A percentile compares a stretch with the other conserved stretches of the same genome.
Conservation (phyloP, 2,329 filamentous ascomycete genomes). For the Fusarium multiceps region DNA sequence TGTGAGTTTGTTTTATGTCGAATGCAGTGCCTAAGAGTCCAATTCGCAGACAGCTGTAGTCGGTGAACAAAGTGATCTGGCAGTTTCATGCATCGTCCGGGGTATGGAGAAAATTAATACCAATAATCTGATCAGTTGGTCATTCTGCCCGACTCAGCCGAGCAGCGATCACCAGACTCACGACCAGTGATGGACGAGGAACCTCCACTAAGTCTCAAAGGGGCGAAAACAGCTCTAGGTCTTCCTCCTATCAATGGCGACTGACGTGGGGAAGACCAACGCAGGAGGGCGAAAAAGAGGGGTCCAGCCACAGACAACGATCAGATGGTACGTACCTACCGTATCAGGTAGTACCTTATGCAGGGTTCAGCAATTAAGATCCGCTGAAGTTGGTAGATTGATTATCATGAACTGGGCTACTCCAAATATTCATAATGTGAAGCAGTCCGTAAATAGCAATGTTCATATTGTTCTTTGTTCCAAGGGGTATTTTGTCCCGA, state of each 20-base stretch:
- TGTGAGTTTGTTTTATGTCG: background rate
- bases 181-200: slow-evolving; percentile 36
- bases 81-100: background rate
- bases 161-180: slow-evolving; percentile 45
- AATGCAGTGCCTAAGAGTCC: background rate
- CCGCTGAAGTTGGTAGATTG: background rate
- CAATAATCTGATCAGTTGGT: slow-evolving; percentile 37
- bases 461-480: background rate
- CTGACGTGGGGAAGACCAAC: slow-evolving; percentile 12
- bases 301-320: slow-evolving; percentile 7
- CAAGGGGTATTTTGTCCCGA: background rate
- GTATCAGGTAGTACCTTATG: background rate
- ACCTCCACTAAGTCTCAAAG: slow-evolving; percentile 8
- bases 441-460: background rate
- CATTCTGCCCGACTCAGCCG: slow-evolving; percentile 39
- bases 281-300: slow-evolving; percentile 20
- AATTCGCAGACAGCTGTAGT: background rate
- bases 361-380: background rate
- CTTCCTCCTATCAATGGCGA: slow-evolving; percentile 7
- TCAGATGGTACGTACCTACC: slow-evolving; percentile 26
- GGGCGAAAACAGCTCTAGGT: slow-evolving; percentile 27
- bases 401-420: background rate
- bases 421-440: background rate
- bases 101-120: slow-evolving; percentile 5
- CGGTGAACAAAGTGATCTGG: background rate